Conservation (phyloP, 202 grass and related monocot species). For the Setaria viridis region DNA sequence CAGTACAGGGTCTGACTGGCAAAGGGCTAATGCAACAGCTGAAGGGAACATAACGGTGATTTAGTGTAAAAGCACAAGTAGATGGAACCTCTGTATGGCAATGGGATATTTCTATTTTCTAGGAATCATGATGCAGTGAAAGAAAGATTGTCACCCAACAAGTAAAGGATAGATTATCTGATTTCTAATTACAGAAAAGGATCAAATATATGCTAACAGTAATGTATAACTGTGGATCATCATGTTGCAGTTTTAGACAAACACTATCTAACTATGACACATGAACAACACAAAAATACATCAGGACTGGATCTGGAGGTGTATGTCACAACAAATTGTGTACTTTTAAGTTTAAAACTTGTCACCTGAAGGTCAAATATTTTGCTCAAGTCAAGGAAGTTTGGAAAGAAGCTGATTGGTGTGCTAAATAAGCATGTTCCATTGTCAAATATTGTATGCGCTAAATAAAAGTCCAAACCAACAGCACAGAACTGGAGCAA, state of each 20-base stretch:
- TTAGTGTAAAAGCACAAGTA: slow-evolving; percentile 21
- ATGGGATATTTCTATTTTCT: background rate
- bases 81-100: slow-evolving; percentile 2
- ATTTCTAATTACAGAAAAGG: background rate
- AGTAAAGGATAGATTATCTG: background rate
- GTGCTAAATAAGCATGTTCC: background rate
- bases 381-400: slow-evolving; percentile 10
- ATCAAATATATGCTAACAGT: slow-evolving; percentile 13
- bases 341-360: background rate
- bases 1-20: slow-evolving; percentile 83
- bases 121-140: background rate
- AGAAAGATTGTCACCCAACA: slow-evolving; percentile 27
- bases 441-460: background rate
- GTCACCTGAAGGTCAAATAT: slow-evolving; percentile 17
- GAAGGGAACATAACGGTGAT: slow-evolving; percentile 38
- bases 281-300: background rate
- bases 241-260: background rate
- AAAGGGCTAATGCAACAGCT: slow-evolving; percentile 93
- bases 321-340: background rate
- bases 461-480: background rate
- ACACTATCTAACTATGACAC: background rate
- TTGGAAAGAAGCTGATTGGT: background rate
- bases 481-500: slow-evolving; percentile 34
- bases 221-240: slow-evolving; percentile 8
- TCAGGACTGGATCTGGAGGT: background rate